Conservation (phyloP, 2,329 filamentous ascomycete species). For the Neofusicoccum cordaticola region DNA sequence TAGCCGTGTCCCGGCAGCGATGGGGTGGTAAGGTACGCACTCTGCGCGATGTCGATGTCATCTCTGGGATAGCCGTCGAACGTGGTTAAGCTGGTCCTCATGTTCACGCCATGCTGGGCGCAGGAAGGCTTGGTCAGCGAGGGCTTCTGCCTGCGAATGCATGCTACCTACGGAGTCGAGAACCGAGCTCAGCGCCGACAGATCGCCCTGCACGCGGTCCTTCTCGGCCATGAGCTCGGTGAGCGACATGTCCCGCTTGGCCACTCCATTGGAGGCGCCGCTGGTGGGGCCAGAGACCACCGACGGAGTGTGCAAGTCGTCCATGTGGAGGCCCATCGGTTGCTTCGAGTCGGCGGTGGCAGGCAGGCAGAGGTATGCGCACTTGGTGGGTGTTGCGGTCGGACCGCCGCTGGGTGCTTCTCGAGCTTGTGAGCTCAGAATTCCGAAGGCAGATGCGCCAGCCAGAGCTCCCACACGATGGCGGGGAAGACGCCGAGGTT, state of each 20-base stretch:
- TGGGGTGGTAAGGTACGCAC: slow-evolving; percentile 49
- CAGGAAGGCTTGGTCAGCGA: slow-evolving; percentile 21
- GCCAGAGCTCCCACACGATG: slow-evolving; percentile 9
- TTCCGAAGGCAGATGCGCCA: background rate
- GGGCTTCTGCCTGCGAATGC: background rate
- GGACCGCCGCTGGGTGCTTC: background rate
- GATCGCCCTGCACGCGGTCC: slow-evolving; percentile 78
- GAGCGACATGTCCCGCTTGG: slow-evolving; percentile 64
- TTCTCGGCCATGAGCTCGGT: slow-evolving; percentile 81
- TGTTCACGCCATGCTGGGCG: slow-evolving; percentile 82
- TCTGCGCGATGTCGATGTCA: slow-evolving; percentile 93
- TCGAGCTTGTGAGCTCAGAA: background rate
- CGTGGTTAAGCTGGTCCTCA: slow-evolving; percentile 84
- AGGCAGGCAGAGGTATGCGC: background rate
- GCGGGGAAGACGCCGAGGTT: slow-evolving; percentile 8
- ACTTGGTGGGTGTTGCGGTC: background rate
- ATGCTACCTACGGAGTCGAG: slow-evolving; percentile 71
- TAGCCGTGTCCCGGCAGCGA: background rate
- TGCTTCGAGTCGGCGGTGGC: background rate
- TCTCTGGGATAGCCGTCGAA: slow-evolving; percentile 88
- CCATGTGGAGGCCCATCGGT: slow-evolving; percentile 58
- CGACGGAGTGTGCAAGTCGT: slow-evolving; percentile 66
- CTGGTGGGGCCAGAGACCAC: slow-evolving; percentile 74
- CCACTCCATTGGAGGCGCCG: slow-evolving; percentile 60
- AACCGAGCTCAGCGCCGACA: slow-evolving; percentile 78